phyloP scores from a whole-genome alignment of 2,329 filamentous ascomycete genomes.

The Calonectria pteridis region DNA sequence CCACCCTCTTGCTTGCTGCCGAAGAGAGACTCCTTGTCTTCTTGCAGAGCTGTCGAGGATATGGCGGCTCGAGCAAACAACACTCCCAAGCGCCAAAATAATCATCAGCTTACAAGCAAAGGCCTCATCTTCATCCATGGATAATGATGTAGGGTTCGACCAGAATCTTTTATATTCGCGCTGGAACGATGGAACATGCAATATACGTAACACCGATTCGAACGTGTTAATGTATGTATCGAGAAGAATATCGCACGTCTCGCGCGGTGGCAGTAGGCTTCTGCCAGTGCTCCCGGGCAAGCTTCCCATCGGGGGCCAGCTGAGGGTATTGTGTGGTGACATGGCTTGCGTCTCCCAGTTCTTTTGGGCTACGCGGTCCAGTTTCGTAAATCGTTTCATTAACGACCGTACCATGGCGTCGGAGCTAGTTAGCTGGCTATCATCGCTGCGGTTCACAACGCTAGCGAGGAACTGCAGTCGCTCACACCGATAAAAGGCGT shows the following conservation, averaged over 20 bases:
- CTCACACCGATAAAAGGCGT: slow-evolving; percentile 16
- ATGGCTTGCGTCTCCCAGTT: slow-evolving; percentile 3
- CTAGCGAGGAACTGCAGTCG: slow-evolving; percentile 11
- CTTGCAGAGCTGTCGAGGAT: slow-evolving; percentile 10
- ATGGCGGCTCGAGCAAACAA: slow-evolving; percentile 12
- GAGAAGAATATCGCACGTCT: slow-evolving; percentile 56
- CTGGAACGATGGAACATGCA: slow-evolving; percentile 65
- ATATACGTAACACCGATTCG: slow-evolving; percentile 64
- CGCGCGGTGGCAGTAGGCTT: slow-evolving; percentile 34
- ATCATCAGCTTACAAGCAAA: slow-evolving; percentile 61
- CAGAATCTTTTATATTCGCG: slow-evolving; percentile 60
- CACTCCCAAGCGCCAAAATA: slow-evolving; percentile 64
- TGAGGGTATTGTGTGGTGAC: slow-evolving; percentile 7
- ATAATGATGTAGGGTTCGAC: slow-evolving; percentile 46
- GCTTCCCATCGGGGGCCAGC: background rate
- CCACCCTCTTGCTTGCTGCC: slow-evolving; percentile 35
- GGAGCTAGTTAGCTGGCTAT: background rate
- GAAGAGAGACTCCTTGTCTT: slow-evolving; percentile 39
- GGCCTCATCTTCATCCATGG: slow-evolving; percentile 49
- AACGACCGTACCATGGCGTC: slow-evolving; percentile 7
- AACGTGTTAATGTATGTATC: slow-evolving; percentile 62
- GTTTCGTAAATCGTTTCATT: slow-evolving; percentile 13
- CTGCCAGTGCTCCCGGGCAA: background rate
- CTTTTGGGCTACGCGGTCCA: slow-evolving; percentile 8
- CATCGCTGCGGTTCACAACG: background rate